Evolutionary conservation across 768 basidiomycete species (phyloP).

Genomic region (Naganishia antarctica): DNA sequence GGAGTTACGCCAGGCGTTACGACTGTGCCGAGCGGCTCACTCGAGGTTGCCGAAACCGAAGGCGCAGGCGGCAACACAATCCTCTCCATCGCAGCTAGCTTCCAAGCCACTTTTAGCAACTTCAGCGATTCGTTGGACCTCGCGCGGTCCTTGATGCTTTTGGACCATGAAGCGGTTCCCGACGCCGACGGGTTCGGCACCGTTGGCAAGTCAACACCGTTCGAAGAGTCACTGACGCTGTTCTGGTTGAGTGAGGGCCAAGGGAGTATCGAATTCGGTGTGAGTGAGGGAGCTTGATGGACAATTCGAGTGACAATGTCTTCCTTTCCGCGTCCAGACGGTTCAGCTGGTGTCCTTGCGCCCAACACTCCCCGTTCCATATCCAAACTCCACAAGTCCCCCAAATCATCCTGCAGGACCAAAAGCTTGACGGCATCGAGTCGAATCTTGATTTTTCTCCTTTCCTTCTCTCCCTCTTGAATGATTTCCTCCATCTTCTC

Average conservation of each 20-base stretch:
- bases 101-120: slow-evolving; percentile 14
- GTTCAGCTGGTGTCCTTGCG: not conserved
- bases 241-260: not conserved
- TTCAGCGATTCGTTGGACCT: slow-evolving; percentile 9
- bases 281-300: not conserved
- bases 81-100: slow-evolving; percentile 1
- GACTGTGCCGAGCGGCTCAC: not conserved
- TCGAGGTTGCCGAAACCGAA: not conserved
- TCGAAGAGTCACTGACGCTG: not conserved
- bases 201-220: no score
- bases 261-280: not conserved
- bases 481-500: not conserved
- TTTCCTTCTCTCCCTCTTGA: slow-evolving; percentile 3
- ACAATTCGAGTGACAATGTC: not conserved
- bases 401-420: slow-evolving; percentile 12
- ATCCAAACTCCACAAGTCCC: not conserved
- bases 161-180: not conserved
- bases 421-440: slow-evolving; percentile 12
- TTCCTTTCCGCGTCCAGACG: no score
- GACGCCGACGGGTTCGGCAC: not conserved
- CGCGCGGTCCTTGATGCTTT: slow-evolving; percentile 3
- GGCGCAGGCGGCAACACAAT: not conserved
- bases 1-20: no score
- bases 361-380: not conserved
- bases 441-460: slow-evolving; percentile 8